phyloP scores from a whole-genome alignment of 2,329 filamentous ascomycete species.

The Cladophialophora exuberans region DNA sequence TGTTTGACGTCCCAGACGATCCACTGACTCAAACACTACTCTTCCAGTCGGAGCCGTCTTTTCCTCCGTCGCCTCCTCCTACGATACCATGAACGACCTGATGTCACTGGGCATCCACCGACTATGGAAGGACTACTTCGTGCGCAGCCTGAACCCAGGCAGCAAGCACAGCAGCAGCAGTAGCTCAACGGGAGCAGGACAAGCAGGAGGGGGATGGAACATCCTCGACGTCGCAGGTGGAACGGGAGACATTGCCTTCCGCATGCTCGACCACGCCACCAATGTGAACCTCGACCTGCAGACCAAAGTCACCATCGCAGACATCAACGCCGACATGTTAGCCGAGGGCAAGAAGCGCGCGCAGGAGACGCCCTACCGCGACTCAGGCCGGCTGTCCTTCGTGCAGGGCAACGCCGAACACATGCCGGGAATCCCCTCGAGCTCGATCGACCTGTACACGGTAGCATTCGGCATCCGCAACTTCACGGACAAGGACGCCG shows the following conservation, averaged over 20 bases:
- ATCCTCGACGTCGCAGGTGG: conserved; percentile 97
- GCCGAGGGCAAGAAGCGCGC: conserved; percentile 82
- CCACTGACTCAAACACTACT: background rate
- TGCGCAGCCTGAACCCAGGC: conserved; percentile 86
- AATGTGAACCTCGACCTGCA: conserved; percentile 77
- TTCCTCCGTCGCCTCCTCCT: conserved; percentile 89
- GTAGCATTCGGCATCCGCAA: conserved; percentile 98
- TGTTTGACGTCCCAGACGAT: no score
- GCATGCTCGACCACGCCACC: conserved; percentile 86
- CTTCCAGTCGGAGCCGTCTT: conserved; percentile 78
- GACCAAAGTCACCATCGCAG: conserved; percentile 85
- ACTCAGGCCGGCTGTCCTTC: conserved; percentile 64
- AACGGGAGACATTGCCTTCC: conserved; percentile 96
- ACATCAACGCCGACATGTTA: conserved; percentile 97
- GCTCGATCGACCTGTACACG: conserved; percentile 90
- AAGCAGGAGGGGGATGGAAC: conserved; percentile 62
- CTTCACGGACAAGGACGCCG: conserved; percentile 87
- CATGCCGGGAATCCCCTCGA: conserved; percentile 65
- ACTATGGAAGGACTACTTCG: conserved; percentile 97
- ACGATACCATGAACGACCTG: conserved; percentile 98
- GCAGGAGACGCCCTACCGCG: conserved; percentile 62
- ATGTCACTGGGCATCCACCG: conserved; percentile 98
- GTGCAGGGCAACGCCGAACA: conserved; percentile 88
- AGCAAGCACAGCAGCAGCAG: conserved; percentile 48
- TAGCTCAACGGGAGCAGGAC: no score